Base-by-base conservation (phyloP, 139 green algal genomes). In the Astrephomene gubernaculifera region DNA sequence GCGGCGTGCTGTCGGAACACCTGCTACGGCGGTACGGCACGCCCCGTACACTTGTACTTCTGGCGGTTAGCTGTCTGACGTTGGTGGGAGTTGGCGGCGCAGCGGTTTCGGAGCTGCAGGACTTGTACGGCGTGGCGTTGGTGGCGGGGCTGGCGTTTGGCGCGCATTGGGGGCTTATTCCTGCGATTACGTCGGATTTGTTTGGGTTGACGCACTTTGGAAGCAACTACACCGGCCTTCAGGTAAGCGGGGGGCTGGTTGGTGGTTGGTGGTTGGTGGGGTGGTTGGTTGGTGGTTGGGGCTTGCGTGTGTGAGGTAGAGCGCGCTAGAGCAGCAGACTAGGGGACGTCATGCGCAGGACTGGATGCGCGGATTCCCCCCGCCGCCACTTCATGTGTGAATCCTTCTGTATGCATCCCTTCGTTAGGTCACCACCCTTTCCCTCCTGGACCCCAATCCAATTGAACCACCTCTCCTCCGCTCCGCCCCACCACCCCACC, bases 111-210 rank as follows among this genome's bases (percentile, higher is more conserved):
- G 63, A 74, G 43, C 53, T 70, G 53, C 53, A 44, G 19, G 60
- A 87, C 70, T 33, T 87, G 60, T 80, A 83, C 71, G 39, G 44
- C 43, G 53, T 43, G 12, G 53, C 36, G 25, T 38, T 94, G n/a
- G 49, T 94, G 31, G 64, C 91, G 44, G 95, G 95, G 25, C 82
- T 97, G 6, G 82, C 85, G 0, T 98, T 98, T 88, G 95, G 95
- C 12, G 89, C 85, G 25, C 91, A 95, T 87, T 98, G 94, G 95
- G 88, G 82, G 43, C 83, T 98, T n/a, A 89, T 98, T 41, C 93
- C 95, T 9, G 87, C 92, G 25, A 91, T 96, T 19, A 86, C 91
- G 33, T 89, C 74, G 4, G 93, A 96, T 63, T 36, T 96, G 53
- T 96, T 95, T 76, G 92, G 93, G 12, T 82, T 96, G 4, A 86